Conservation (phyloP, 495 filamentous ascomycete genomes). For the Penicillium coffeae region DNA sequence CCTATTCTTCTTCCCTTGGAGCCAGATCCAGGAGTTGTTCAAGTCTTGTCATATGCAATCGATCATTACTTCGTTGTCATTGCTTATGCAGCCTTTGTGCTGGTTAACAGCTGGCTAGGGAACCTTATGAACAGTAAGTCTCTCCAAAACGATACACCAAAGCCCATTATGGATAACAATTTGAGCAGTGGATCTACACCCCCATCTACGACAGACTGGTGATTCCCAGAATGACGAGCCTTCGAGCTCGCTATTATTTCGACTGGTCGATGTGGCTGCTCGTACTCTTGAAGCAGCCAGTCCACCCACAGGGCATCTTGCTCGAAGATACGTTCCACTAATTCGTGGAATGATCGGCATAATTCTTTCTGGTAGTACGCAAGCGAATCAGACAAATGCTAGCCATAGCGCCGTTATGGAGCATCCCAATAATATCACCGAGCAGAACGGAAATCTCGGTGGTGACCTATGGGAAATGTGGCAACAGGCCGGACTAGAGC, state of each 20-base stretch:
- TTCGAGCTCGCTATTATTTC: neutral
- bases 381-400: neutral
- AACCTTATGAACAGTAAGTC: conserved; percentile 1
- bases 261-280: conserved; percentile 2
- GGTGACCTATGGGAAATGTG: conserved; percentile 6
- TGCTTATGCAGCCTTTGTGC: conserved; percentile 1
- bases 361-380: neutral
- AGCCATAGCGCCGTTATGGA: neutral
- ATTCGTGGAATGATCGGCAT: conserved; percentile 1
- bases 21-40: conserved; percentile 1
- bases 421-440: neutral
- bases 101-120: conserved; percentile 5
- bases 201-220: neutral
- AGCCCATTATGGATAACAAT: too few species aligned
- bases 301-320: conserved; percentile 1
- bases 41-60: conserved; percentile 3
- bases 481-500: conserved; percentile 4
- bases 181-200: neutral
- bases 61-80: conserved; percentile 7
- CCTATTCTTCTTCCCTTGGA: neutral
- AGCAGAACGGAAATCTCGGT: neutral
- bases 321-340: conserved; percentile 1
- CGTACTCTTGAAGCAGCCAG: conserved; percentile 6
- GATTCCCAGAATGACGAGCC: neutral
- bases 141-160: too few species aligned